Conservation (phyloP, 2,329 filamentous ascomycete genomes). For the Gyromitra esculenta region DNA sequence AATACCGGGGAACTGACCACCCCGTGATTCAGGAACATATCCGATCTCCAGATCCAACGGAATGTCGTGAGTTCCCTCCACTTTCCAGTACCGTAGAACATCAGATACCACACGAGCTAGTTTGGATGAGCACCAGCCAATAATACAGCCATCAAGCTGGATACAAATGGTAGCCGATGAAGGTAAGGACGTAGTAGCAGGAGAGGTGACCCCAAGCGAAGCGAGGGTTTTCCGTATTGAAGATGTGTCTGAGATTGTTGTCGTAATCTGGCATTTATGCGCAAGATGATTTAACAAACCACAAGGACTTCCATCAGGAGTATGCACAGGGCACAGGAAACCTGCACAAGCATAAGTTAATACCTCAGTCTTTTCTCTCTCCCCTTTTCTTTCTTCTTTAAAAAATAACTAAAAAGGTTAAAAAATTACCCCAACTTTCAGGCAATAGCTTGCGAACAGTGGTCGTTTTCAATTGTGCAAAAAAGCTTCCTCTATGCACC, state of each 20-base stretch:
- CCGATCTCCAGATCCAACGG: conserved; percentile 89
- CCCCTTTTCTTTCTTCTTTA: background rate
- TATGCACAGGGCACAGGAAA: conserved; percentile 96
- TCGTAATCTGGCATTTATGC: conserved; percentile 92
- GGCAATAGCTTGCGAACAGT: conserved; percentile 94
- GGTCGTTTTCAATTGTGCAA: conserved; percentile 95
- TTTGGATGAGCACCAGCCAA: conserved; percentile 88
- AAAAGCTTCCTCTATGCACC: conserved; percentile 99
- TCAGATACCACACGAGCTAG: conserved; percentile 84
- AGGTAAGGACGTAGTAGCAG: conserved; percentile 76
- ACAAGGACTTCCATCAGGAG: conserved; percentile 93
- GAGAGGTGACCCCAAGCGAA: conserved; percentile 77
- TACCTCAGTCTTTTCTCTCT: background rate
- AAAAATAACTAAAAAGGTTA: background rate
- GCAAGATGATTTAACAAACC: conserved; percentile 93
- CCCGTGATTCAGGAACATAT: conserved; percentile 84
- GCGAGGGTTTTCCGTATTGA: conserved; percentile 76
- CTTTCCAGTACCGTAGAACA: conserved; percentile 93
- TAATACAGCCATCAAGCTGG: conserved; percentile 86
- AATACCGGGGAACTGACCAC: conserved; percentile 94
- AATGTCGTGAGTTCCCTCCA: conserved; percentile 81
- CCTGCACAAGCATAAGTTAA: conserved; percentile 60
- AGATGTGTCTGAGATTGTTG: conserved; percentile 76
- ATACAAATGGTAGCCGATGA: conserved; percentile 86
- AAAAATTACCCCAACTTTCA: conserved; percentile 79